A percentile compares a stretch with the other conserved stretches of the same genome.
Evolutionary conservation across 2,329 filamentous ascomycete species (phyloP).

Genomic region (Sporothrix variecibatus): DNA sequence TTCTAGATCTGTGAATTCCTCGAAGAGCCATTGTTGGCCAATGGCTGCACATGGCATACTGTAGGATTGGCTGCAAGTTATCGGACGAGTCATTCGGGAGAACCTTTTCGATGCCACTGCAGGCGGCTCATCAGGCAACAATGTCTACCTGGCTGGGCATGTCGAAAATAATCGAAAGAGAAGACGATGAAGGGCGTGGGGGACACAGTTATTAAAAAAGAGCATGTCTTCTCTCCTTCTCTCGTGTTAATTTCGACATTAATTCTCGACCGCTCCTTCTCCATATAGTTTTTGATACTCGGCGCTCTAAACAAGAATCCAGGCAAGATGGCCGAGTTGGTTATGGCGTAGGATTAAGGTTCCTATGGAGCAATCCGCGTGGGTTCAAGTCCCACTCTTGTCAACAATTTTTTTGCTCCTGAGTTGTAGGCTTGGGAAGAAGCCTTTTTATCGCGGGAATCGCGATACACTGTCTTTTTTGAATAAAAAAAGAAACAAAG

Average conservation of each 20-base stretch:
- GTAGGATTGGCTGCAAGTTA: neutral
- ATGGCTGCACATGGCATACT: neutral
- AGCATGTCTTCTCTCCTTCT: too few relatives aligned
- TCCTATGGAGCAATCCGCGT: constrained; percentile 39
- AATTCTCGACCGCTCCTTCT: neutral
- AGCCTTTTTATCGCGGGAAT: too few relatives aligned
- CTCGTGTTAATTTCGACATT: neutral
- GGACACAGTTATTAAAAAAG: neutral
- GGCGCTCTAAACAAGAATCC: neutral
- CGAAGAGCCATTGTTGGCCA: neutral
- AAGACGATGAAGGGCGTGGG: too few relatives aligned
- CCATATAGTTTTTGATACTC: neutral
- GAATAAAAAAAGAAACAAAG: neutral
- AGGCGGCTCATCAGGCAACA: neutral
- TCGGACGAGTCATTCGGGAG: neutral
- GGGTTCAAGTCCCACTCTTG: constrained; percentile 41
- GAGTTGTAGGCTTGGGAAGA: neutral
- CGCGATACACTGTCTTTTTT: too few relatives aligned
- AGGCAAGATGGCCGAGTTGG: constrained; percentile 36
- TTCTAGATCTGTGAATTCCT: neutral
- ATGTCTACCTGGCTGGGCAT: neutral
- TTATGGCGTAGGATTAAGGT: constrained; percentile 38
- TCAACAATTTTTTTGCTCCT: constrained; percentile 32
- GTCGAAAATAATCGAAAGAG: neutral
- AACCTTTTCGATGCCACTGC: neutral